phyloP scores from a whole-genome alignment of 1,284 basidiomycete species.

The Ustilago curta region DNA sequence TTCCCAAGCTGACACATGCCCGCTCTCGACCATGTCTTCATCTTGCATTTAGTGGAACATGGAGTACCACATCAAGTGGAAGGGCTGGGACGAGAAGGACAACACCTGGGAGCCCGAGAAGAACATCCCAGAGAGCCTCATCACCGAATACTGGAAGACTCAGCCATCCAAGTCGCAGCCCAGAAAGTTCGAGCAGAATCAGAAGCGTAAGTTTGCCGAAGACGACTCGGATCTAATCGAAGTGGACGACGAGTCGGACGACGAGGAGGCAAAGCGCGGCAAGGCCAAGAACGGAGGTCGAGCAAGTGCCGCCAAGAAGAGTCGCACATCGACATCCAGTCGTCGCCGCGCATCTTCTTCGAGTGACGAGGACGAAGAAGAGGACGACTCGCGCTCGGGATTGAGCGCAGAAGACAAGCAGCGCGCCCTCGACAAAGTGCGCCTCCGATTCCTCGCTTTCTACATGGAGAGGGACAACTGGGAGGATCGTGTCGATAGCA shows the following conservation, averaged over 20 bases:
- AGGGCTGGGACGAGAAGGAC: constrained; percentile 37
- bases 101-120: constrained; percentile 58
- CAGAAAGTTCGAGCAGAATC: constrained; percentile 31
- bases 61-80: constrained; percentile 56
- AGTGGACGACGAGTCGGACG: constrained; percentile 7
- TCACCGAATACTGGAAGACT: constrained; percentile 51
- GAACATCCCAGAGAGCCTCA: constrained; percentile 17
- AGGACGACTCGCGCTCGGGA: background rate
- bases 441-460: constrained; percentile 16
- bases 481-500: constrained; percentile 28
- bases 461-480: constrained; percentile 32
- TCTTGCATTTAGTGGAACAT: constrained; percentile 20
- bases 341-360: constrained; percentile 12
- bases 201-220: constrained; percentile 22
- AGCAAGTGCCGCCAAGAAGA: constrained; percentile 13
- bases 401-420: constrained; percentile 3
- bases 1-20: background rate
- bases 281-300: constrained; percentile 14
- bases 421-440: constrained; percentile 22
- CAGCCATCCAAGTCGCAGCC: constrained; percentile 48
- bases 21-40: background rate
- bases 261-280: constrained; percentile 5
- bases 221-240: constrained; percentile 35
- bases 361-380: constrained; percentile 9
- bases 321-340: constrained; percentile 11